These are phyloP conservation scores for Bruguiera gymnorhiza DNA, from an alignment of 345 rosid genomes.

Conservation along the genomic window DNA sequence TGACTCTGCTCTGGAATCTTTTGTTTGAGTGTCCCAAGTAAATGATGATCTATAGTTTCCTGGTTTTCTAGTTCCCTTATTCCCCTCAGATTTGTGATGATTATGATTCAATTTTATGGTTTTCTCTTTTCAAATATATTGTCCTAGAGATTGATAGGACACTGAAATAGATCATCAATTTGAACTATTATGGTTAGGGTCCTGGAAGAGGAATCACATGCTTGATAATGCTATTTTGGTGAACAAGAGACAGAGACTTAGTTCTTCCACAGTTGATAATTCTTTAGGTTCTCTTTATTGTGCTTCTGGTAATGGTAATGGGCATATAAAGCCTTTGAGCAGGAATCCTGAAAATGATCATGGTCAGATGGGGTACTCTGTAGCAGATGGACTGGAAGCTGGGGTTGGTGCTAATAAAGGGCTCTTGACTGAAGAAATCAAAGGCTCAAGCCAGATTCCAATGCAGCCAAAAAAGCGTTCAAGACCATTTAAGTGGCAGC, in stretches of 20 bases:
- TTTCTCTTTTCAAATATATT: neutral
- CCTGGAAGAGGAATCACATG: constrained; percentile 32
- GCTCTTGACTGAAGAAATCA: constrained; percentile 8
- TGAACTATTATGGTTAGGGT: constrained; percentile 24
- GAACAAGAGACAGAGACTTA: constrained; percentile 19
- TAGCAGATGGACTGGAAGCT: neutral
- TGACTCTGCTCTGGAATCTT: no score
- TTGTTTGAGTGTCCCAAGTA: no score
- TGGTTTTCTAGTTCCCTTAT: no score
- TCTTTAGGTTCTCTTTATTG: constrained; percentile 9
- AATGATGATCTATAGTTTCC: no score
- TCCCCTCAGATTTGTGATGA: no score
- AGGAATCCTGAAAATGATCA: neutral
- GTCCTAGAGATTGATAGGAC: neutral
- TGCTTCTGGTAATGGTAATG: constrained; percentile 1
- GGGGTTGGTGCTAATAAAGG: constrained; percentile 9
- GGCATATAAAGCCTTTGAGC: neutral
- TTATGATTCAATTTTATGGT: no score
- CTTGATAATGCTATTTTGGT: constrained; percentile 14
- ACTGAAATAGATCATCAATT: neutral
- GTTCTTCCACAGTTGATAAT: constrained; percentile 3
- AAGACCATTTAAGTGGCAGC: constrained; percentile 41
- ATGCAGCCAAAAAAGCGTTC: constrained; percentile 24
- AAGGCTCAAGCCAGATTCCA: constrained; percentile 10
- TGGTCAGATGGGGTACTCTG: constrained; percentile 3